Conservation (phyloP, 2,329 filamentous ascomycete genomes). For the Venturia pyrina region DNA sequence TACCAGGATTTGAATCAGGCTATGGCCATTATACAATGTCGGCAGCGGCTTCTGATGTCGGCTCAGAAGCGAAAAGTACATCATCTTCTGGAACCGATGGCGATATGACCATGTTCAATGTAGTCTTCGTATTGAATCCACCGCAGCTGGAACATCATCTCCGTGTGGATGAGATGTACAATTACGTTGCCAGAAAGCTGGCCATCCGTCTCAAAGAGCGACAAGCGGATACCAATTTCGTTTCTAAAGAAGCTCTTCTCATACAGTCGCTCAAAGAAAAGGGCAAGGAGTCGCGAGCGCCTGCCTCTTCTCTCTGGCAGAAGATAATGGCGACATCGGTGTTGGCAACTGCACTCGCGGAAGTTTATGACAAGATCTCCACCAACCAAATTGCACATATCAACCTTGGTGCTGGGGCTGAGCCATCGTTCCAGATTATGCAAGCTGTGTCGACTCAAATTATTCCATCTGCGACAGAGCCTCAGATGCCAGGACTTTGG, state of each 20-base stretch:
- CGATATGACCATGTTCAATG: slow-evolving; percentile 95
- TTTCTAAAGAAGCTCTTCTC: slow-evolving; percentile 80
- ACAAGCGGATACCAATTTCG: slow-evolving; percentile 80
- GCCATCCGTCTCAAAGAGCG: slow-evolving; percentile 89
- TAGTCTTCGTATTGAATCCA: slow-evolving; percentile 84
- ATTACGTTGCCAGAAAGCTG: slow-evolving; percentile 83
- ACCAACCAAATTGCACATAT: slow-evolving; percentile 79
- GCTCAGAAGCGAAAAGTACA: slow-evolving; percentile 25
- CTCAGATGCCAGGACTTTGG: slow-evolving; percentile 67
- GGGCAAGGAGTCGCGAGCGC: slow-evolving; percentile 55
- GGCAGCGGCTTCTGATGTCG: slow-evolving; percentile 10
- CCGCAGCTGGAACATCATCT: slow-evolving; percentile 65
- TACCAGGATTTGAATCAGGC: slow-evolving; percentile 10
- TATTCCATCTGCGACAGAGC: slow-evolving; percentile 58
- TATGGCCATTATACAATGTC: slow-evolving; percentile 11
- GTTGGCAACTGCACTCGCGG: slow-evolving; percentile 71
- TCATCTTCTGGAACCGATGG: slow-evolving; percentile 39
- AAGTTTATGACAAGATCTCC: slow-evolving; percentile 72
- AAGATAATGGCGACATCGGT: slow-evolving; percentile 64
- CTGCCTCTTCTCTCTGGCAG: slow-evolving; percentile 58
- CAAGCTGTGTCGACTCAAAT: slow-evolving; percentile 59
- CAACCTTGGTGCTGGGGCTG: slow-evolving; percentile 55
- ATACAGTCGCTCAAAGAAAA: slow-evolving; percentile 76
- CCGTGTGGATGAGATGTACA: slow-evolving; percentile 69
- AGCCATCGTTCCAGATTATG: slow-evolving; percentile 54